Base-by-base conservation (phyloP, 2,329 filamentous ascomycete species). In the Aspergillus glaucus region DNA sequence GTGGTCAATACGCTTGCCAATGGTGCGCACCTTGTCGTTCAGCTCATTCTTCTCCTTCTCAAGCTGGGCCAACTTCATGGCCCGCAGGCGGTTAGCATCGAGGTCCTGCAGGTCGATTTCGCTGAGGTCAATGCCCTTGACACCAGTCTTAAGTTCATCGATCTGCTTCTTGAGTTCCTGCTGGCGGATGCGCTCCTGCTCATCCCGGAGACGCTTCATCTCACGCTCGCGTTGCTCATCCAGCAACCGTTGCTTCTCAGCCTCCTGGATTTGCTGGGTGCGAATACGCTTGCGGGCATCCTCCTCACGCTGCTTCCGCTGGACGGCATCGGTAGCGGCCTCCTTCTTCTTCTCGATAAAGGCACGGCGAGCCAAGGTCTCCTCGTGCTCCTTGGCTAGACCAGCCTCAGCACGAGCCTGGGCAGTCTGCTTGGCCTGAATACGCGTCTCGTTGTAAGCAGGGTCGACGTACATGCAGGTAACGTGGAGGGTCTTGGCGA, bases 11-110 rank as follows among this genome's bases (percentile, higher is more conserved):
- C 93, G 87, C 82, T 96, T 97, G 69, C 87, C 89, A 52, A 91
- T 94, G 61, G 95, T 83, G 62, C 90, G 86, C 46, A 97, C 82
- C 67, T 87, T 89, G 73, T 96, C 90, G 55, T 87, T 88, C 58
- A 96, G 84, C 65, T 93, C 90, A 64, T 92, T 95, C 85, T 97
- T 98, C 78, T 97, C 93, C 61, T 92, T 91, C 75, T 97, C 93
- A 9, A 98, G 82, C 72, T 95, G 92, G 52, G 88, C 87, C 50
- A 98, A 81, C 79, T 97, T 97, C 75, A 98, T 86, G 59, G 88
- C 86, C 68, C 93, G 91, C 60, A 98, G 87, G 55, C 86, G 85
- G 70, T 89, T 90, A 69, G 85, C 88, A 71, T 97, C 91, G 49
- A 96, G 80, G 56, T 88, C 88, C 54, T 93, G 86, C 48, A 96